Evolutionary conservation across 2,329 filamentous ascomycete genomes (phyloP).

Genomic region (Trichoderma gracile): DNA sequence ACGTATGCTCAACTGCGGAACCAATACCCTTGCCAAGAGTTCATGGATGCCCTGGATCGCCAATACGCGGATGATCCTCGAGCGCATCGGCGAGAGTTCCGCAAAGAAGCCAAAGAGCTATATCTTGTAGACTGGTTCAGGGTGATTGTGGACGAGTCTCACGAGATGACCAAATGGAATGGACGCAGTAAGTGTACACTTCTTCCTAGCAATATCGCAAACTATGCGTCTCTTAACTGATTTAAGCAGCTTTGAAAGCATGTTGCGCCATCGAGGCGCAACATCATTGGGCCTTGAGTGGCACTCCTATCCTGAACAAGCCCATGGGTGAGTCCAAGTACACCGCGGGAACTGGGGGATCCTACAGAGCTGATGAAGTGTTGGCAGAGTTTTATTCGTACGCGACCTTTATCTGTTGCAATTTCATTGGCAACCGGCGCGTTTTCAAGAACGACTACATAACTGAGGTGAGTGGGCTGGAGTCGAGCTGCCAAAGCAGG

Average conservation of each 20-base stretch:
- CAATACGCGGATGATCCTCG: slow-evolving; percentile 2
- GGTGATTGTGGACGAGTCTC: slow-evolving; percentile 59
- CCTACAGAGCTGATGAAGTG: slow-evolving; percentile 26
- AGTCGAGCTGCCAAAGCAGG: neutral
- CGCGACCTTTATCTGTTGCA: slow-evolving; percentile 36
- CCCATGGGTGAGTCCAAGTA: slow-evolving; percentile 29
- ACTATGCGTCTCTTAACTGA: neutral
- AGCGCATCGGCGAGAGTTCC: slow-evolving; percentile 43
- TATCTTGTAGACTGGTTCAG: slow-evolving; percentile 48
- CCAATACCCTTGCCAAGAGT: slow-evolving; percentile 24
- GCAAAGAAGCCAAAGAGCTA: slow-evolving; percentile 5
- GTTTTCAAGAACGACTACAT: slow-evolving; percentile 31
- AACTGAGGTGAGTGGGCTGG: slow-evolving; percentile 24
- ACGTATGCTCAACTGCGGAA: slow-evolving; percentile 35
- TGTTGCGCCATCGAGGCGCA: slow-evolving; percentile 35
- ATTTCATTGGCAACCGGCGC: slow-evolving; percentile 1
- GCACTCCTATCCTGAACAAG: slow-evolving; percentile 41
- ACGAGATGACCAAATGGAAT: slow-evolving; percentile 53
- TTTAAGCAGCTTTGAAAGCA: slow-evolving; percentile 28
- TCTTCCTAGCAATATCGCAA: neutral
- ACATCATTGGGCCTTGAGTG: slow-evolving; percentile 40
- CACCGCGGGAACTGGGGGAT: neutral
- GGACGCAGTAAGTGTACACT: slow-evolving; percentile 34
- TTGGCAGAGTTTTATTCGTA: slow-evolving; percentile 41
- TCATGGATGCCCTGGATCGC: neutral